phyloP scores from a whole-genome alignment of 2,329 filamentous ascomycete genomes.

The Fusarium acutatum region DNA sequence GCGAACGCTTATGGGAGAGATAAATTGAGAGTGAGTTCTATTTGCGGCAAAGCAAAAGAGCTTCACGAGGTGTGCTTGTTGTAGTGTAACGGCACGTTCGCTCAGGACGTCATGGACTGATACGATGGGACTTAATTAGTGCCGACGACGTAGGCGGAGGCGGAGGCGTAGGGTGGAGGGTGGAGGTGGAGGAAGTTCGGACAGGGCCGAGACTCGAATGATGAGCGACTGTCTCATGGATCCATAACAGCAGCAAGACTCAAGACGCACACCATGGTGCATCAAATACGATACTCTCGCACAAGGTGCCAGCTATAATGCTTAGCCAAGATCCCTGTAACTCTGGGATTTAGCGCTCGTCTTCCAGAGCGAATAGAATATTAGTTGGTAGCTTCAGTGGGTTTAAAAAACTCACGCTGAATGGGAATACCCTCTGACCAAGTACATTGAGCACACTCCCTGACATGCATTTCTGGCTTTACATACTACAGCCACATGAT shows the following conservation, averaged over 20 bases:
- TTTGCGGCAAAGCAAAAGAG: constrained; percentile 4
- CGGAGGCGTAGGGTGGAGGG: background rate
- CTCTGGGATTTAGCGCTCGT: background rate
- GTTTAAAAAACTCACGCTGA: background rate
- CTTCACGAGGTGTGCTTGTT: constrained; percentile 13
- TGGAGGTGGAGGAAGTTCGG: constrained; percentile 33
- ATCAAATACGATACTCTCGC: background rate
- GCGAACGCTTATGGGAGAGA: background rate
- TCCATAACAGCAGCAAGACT: background rate
- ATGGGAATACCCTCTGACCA: background rate
- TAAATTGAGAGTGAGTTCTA: constrained; percentile 2
- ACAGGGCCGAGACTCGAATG: constrained; percentile 28
- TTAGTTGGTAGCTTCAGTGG: background rate
- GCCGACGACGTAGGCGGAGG: constrained; percentile 9
- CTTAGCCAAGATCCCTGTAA: background rate
- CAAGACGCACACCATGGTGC: background rate
- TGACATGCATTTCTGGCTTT: background rate
- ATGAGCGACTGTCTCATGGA: constrained; percentile 1
- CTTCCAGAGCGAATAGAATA: background rate
- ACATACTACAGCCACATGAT: background rate
- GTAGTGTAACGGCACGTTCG: constrained; percentile 17
- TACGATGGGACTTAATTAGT: constrained; percentile 32
- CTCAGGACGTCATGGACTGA: constrained; percentile 41
- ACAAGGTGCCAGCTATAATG: background rate
- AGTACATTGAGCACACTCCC: background rate